Evolutionary conservation across 192 early-diverging fungal species (phyloP).

Genomic region (Paraglomus brasilianum): DNA sequence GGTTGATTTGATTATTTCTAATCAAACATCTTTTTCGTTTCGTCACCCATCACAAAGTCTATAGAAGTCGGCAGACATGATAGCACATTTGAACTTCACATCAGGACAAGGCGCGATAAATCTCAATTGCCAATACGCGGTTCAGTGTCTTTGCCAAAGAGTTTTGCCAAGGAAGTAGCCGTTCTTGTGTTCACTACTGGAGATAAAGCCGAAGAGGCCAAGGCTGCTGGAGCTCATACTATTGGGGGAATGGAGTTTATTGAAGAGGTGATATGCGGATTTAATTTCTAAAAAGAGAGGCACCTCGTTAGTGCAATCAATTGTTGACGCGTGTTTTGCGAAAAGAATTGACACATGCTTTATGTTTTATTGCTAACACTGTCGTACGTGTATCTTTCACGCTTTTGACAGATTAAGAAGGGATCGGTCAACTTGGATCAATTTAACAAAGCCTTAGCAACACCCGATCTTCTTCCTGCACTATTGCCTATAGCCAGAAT

Average conservation of each 20-base stretch:
- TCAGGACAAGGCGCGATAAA: slow-evolving; percentile 69
- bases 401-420: slow-evolving; percentile 26
- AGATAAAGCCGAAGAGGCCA: slow-evolving; percentile 77
- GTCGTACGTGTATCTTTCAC: too few species aligned
- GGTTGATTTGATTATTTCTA: neutral
- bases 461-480: slow-evolving; percentile 83
- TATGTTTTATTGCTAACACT: too few species aligned
- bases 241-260: slow-evolving; percentile 90
- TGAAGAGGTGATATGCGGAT: slow-evolving; percentile 51
- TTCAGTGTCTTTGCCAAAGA: slow-evolving; percentile 68
- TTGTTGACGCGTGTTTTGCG: too few species aligned
- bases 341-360: too few species aligned
- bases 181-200: slow-evolving; percentile 91
- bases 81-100: slow-evolving; percentile 65
- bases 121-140: slow-evolving; percentile 79
- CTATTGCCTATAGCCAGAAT: slow-evolving; percentile 86
- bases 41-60: slow-evolving; percentile 38
- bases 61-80: slow-evolving; percentile 65
- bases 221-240: slow-evolving; percentile 72
- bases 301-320: too few species aligned
- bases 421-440: slow-evolving; percentile 25
- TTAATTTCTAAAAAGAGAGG: too few species aligned
- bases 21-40: neutral
- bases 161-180: slow-evolving; percentile 56
- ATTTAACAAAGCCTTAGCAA: slow-evolving; percentile 86